These are phyloP conservation scores for Coriaria nepalensis DNA, from an alignment of 306 rosid species.

Conservation along the genomic window DNA sequence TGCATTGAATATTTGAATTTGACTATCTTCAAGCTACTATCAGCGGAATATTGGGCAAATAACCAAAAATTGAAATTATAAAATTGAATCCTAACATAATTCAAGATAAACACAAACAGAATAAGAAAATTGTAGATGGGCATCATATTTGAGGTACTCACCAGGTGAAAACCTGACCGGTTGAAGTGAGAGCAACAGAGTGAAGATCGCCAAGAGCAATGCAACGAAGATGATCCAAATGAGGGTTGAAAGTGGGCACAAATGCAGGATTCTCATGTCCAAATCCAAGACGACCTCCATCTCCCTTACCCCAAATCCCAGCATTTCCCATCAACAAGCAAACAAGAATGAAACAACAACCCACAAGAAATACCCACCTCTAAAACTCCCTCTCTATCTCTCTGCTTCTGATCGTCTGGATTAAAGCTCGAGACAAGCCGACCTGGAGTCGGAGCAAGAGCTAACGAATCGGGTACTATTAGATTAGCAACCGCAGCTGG, in stretches of 20 bases:
- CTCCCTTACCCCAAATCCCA: constrained; percentile 99
- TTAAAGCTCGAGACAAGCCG: constrained; percentile 3
- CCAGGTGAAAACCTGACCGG: constrained; percentile 78
- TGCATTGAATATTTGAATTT: no score
- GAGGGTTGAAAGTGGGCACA: constrained; percentile 63
- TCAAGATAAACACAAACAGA: neutral
- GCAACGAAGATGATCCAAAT: constrained; percentile 34
- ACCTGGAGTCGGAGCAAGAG: constrained; percentile 46
- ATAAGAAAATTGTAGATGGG: neutral
- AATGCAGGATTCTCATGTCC: constrained; percentile 67
- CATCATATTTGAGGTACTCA: constrained; percentile 25
- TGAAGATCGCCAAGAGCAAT: constrained; percentile 75
- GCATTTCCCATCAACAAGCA: constrained; percentile 44
- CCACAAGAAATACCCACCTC: constrained; percentile 85
- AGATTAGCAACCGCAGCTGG: constrained; percentile 73
- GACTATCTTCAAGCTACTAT: no score
- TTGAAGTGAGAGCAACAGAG: constrained; percentile 48
- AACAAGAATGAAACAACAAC: constrained; percentile 71
- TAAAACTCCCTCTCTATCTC: neutral
- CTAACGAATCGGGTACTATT: constrained; percentile 39
- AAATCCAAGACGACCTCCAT: constrained; percentile 80
- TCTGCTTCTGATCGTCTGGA: neutral
- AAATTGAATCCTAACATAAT: no score
- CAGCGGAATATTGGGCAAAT: no score
- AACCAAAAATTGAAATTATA: no score